A percentile compares a stretch with the other conserved stretches of the same genome.
phyloP scores from a whole-genome alignment of 2,329 filamentous ascomycete genomes.

The Teratosphaeria viscida region DNA sequence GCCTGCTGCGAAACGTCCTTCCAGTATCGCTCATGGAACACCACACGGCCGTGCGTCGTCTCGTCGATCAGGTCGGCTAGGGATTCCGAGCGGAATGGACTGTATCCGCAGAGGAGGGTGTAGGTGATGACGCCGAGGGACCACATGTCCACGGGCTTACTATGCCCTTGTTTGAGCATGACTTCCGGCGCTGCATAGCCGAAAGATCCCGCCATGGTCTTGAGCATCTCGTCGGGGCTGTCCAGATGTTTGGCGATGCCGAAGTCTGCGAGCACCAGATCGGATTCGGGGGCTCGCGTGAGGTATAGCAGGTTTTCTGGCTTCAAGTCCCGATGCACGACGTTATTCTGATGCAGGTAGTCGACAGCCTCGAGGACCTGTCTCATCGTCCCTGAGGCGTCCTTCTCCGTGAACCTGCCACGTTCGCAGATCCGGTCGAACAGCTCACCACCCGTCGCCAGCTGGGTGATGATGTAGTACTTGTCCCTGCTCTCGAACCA shows the following conservation, averaged over 20 bases:
- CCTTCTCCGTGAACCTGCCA: conserved; percentile 97
- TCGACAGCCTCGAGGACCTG: conserved; percentile 88
- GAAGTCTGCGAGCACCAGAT: conserved; percentile 90
- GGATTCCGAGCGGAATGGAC: conserved; percentile 92
- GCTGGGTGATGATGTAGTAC: conserved; percentile 97
- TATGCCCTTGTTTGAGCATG: conserved; percentile 95
- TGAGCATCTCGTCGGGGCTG: conserved; percentile 79
- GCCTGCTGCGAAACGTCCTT: conserved; percentile 91
- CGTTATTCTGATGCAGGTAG: conserved; percentile 88
- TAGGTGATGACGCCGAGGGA: conserved; percentile 98
- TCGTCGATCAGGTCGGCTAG: conserved; percentile 89
- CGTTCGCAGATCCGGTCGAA: conserved; percentile 98
- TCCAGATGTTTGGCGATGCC: conserved; percentile 98
- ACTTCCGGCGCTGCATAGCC: conserved; percentile 96
- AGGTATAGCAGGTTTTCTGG: conserved; percentile 96
- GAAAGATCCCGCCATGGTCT: conserved; percentile 97
- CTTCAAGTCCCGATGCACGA: conserved; percentile 96
- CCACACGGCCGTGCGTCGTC: conserved; percentile 69
- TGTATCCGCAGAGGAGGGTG: conserved; percentile 94
- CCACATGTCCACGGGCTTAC: conserved; percentile 99
- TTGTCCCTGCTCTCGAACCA: conserved; percentile 99
- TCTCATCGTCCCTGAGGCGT: conserved; percentile 88
- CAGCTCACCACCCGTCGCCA: conserved; percentile 89
- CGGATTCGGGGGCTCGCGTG: conserved; percentile 63
- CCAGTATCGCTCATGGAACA: conserved; percentile 98